Evolutionary conservation across 179 eudicot species (phyloP).

Genomic region (Kewa caespitosa): DNA sequence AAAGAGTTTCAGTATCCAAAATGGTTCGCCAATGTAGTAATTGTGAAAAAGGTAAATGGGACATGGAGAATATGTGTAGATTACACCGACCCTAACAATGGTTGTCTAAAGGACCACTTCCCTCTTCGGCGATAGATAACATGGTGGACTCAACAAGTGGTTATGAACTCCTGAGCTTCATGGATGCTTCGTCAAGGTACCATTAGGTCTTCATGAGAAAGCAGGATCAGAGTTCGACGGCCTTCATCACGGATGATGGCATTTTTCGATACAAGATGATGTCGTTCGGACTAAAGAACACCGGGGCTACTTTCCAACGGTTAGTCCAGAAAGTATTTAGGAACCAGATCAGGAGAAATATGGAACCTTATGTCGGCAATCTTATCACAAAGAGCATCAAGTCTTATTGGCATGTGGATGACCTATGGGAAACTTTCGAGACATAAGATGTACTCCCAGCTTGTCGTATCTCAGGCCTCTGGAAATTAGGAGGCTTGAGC

Average conservation of each 20-base stretch:
- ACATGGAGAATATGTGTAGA: not conserved
- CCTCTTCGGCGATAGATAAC: not conserved
- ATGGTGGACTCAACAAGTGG: not conserved
- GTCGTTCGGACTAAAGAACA: not conserved
- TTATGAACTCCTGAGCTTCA: not conserved
- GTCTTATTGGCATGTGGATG: not conserved
- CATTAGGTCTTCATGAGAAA: not conserved
- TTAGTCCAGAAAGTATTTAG: no score
- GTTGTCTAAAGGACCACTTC: not conserved
- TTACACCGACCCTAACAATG: not conserved
- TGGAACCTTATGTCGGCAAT: not conserved
- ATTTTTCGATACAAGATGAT: not conserved
- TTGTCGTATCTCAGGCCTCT: no score
- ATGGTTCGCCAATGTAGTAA: not conserved
- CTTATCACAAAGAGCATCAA: no score
- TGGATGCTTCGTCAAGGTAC: not conserved
- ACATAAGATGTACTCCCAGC: no score
- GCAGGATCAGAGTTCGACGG: not conserved
- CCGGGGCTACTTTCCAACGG: not conserved
- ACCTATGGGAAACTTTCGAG: not conserved
- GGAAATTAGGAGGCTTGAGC: no score
- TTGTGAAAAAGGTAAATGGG: not conserved
- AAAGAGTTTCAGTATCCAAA: not conserved
- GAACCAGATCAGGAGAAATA: not conserved
- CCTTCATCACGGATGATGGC: not conserved